phyloP scores from a whole-genome alignment of 2,329 filamentous ascomycete species.

The Alternaria sp. region DNA sequence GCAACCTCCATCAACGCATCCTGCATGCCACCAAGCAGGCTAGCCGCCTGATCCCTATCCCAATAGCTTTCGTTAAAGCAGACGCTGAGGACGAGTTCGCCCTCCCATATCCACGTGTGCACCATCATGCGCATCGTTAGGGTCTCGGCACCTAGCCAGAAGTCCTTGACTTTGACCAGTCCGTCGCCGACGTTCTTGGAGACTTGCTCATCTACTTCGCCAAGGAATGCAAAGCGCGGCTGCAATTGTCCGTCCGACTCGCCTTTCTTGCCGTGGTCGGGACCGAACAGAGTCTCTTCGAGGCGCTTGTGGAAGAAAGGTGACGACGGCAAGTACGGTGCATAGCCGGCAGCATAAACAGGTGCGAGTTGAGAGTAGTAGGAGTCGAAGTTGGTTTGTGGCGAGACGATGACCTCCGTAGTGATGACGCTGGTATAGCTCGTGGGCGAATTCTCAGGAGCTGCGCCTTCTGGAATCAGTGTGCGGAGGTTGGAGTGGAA shows the following conservation, averaged over 20 bases:
- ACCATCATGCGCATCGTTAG: constrained; percentile 38
- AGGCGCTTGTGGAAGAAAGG: constrained; percentile 33
- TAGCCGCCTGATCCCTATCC: constrained; percentile 23
- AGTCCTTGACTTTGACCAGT: constrained; percentile 29
- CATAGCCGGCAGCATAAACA: constrained; percentile 30
- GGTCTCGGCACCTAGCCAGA: constrained; percentile 35
- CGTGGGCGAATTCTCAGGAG: constrained; percentile 28
- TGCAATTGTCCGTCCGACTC: constrained; percentile 25
- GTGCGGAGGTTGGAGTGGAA: constrained; percentile 36
- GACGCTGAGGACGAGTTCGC: constrained; percentile 28
- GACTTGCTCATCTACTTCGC: constrained; percentile 31
- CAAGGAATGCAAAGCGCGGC: constrained; percentile 31
- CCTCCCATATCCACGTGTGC: constrained; percentile 34
- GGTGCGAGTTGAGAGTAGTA: constrained; percentile 32
- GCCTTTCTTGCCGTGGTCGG: constrained; percentile 11
- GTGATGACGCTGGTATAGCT: constrained; percentile 32
- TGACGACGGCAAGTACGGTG: constrained; percentile 28
- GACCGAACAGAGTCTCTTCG: constrained; percentile 13
- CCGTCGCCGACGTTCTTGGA: constrained; percentile 23
- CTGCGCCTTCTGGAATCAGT: constrained; percentile 27
- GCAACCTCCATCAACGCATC: constrained; percentile 27
- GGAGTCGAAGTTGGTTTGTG: constrained; percentile 21
- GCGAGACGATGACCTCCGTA: constrained; percentile 32
- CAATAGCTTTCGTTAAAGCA: constrained; percentile 37
- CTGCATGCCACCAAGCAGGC: constrained; percentile 24